Evolutionary conservation across 2,329 filamentous ascomycete species (phyloP), one percentile per base, ranked within the genome.

Genomic region (Fusarium sp.): DNA sequence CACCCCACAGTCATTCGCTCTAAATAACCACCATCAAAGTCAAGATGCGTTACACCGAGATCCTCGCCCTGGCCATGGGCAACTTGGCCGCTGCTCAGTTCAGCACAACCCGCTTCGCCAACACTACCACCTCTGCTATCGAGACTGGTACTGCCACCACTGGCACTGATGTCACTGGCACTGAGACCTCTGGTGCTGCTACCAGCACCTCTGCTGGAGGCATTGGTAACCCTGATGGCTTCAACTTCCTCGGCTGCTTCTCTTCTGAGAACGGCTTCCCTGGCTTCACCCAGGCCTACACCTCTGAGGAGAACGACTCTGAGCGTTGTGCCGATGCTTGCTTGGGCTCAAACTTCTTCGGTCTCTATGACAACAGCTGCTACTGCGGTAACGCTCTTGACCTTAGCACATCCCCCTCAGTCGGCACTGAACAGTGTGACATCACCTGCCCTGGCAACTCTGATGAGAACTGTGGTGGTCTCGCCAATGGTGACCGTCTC

Each of bases 31-130:
- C 41, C 46, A 70, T 57, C 53, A 65, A 53, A 53, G 11, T 40
- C 71, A 77, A 66, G 32, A 81, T 81, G 80, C 79, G 76, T 71
- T 79, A 71, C 69, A 70, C 77, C 50, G 50, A 73, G 57, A 46
- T 80, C 42, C 58, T 78, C 53, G 76, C 77, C 69, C 64, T 80
- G 12, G 79, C 77, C 73, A 75, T 76, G 64, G 75, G 75, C 75
- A 76, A 78, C 42, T 45, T 78, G 65, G 78, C 70, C 60, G 54
- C 75, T 50, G 80, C 79, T 55, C 68, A 70, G 54, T 62, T 72
- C 62, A 50, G 30, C 40, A 67, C 64, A 5, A 52, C 38, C 13
- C 48, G 53, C 27, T 67, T 74, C 48, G 35, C 45, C 54, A 72
- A 72, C 52, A 50, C 27, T 18, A 64, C 33, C 41, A 59, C 56